Conservation (phyloP, 768 basidiomycete species). For the Amylocystis lapponica region DNA sequence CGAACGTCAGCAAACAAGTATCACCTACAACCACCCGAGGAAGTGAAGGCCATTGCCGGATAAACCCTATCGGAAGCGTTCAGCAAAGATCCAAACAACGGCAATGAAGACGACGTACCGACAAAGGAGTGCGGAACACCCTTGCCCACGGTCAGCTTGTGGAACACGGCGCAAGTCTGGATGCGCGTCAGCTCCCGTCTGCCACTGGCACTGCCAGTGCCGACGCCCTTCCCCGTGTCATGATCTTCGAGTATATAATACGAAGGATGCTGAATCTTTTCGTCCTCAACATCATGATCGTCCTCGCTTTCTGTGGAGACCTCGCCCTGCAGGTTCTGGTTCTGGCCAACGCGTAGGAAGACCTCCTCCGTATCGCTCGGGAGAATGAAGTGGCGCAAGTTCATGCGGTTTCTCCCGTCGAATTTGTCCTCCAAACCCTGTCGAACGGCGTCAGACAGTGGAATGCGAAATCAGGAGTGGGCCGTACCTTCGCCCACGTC, state of each 20-base stretch:
- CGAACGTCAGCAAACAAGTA: too few species aligned
- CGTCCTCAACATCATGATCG: not conserved
- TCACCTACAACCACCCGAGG: conserved; percentile 54
- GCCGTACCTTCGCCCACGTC: conserved; percentile 56
- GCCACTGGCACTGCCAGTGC: too few species aligned
- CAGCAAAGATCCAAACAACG: not conserved
- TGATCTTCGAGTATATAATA: conserved; percentile 10
- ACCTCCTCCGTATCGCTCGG: conserved; percentile 16
- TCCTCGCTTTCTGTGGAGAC: too few species aligned
- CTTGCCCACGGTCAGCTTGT: conserved; percentile 45
- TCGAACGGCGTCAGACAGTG: too few species aligned
- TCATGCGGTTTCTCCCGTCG: conserved; percentile 48
- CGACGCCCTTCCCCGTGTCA: not conserved
- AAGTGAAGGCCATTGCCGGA: conserved; percentile 64
- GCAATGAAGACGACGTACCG: conserved; percentile 25
- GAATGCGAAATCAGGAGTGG: not conserved
- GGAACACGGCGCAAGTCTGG: conserved; percentile 51
- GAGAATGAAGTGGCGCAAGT: conserved; percentile 50
- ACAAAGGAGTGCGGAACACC: conserved; percentile 64
- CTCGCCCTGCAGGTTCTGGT: too few species aligned
- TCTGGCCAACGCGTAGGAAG: conserved; percentile 7
- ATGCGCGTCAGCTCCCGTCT: conserved; percentile 36
- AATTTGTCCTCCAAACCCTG: conserved; percentile 54
- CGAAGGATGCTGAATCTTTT: not conserved
- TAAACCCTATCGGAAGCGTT: too few species aligned